Evolutionary conservation across 2,329 filamentous ascomycete species (phyloP), one percentile per base, ranked within the genome.

Genomic region (Hyphodiscus sp.): DNA sequence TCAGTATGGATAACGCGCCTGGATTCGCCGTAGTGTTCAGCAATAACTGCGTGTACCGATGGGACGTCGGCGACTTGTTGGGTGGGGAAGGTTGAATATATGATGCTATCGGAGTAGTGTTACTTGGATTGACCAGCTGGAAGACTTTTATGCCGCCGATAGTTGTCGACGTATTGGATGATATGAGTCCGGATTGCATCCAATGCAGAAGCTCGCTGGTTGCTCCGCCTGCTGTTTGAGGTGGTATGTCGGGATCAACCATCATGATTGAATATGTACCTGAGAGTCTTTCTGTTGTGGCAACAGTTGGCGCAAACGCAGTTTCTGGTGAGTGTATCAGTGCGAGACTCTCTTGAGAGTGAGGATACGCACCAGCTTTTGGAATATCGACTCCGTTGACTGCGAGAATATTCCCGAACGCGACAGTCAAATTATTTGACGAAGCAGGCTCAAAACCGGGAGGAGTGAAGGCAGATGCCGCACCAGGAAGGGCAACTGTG

Each of bases 181-280:
- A 65, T n/a, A 51, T 53, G 15, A 64, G 51, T 19, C 56, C 62
- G n/a, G 60, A 29, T 55, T 66, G 64, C 53, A 66, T 57, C 64
- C 64, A 66, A 51, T 66, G 64, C 42, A 66, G 62, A 42, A 66
- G 54, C 56, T 64, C 48, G 19, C 52, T 52, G 2, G 60, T 65
- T 3, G 51, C n/a, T 3, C 58, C 57, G 1, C 57, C 59, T n/a
- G 47, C 42, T 26, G 47, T 56, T 15, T 48, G 29, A 1, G 59
- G 56, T 16, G 64, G 64, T 23, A 65, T 62, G 41, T 66, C 64
- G 1, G 61, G 60, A 38, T 66, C 64, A 1, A 63, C 62, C 64
- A 66, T 65, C 51, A 66, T 57, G 20, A 66, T n/a, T 2, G 61
- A 55, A 42, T 65, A 66, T n/a, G 58, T 63, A 6, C 64, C 64